phyloP scores from a whole-genome alignment of 495 filamentous ascomycete species.

The Chaetomidium leptoderma region DNA sequence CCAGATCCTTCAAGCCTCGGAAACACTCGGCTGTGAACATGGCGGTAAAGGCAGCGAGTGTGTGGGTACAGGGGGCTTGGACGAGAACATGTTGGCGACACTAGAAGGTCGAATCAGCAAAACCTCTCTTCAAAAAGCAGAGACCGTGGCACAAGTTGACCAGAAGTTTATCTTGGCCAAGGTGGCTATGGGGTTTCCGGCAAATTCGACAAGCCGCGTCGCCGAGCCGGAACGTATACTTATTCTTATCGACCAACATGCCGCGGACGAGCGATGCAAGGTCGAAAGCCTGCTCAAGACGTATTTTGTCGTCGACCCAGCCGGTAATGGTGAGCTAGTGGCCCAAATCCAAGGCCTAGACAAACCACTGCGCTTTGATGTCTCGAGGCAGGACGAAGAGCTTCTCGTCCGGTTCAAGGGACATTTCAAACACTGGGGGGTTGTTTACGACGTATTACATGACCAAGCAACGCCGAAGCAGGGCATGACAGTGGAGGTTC shows the following conservation, averaged over 20 bases:
- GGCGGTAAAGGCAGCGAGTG: not conserved
- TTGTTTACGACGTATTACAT: constrained; percentile 50
- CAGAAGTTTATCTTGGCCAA: constrained; percentile 81
- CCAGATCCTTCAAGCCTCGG: constrained; percentile 28
- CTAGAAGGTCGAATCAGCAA: constrained; percentile 61
- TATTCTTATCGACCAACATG: constrained; percentile 88
- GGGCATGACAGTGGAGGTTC: constrained; percentile 43
- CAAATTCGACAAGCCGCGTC: not conserved
- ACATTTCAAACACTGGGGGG: constrained; percentile 68
- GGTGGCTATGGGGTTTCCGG: constrained; percentile 29
- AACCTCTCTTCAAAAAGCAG: constrained; percentile 54
- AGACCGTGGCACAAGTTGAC: constrained; percentile 79
- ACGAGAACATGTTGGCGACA: constrained; percentile 11
- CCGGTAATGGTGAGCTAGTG: not conserved
- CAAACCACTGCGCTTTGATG: constrained; percentile 58
- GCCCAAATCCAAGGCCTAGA: constrained; percentile 32
- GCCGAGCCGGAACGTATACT: constrained; percentile 37
- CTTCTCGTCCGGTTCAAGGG: constrained; percentile 51
- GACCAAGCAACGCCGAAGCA: not conserved
- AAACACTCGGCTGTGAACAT: constrained; percentile 1
- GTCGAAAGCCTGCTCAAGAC: constrained; percentile 61
- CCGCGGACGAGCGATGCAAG: constrained; percentile 82
- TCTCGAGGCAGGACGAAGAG: constrained; percentile 53
- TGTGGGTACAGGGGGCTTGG: too few relatives aligned
- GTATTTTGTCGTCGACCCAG: constrained; percentile 31